Base-by-base conservation (phyloP, 192 early-diverging fungal genomes). In the Helicostylum pulchrum region DNA sequence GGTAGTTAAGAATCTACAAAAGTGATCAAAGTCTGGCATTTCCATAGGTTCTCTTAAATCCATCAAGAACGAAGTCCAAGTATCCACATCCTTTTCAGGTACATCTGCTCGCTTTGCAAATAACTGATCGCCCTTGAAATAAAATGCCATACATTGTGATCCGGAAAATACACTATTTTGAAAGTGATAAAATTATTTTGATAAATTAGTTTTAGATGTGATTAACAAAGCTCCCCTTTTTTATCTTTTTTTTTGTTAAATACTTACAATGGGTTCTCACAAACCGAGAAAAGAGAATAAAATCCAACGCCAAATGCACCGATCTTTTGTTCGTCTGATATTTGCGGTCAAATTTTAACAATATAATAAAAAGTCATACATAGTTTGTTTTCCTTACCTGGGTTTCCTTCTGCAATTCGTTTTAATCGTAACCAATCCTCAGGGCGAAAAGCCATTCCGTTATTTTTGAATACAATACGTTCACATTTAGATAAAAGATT, bases 331-430 rank as follows among this genome's bases (percentile, higher is more conserved):
- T 74, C 72, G 44, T 71, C 73, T 75, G 34, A 15, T 21, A 48
- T 26, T 26, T 26, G 26, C 2, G 26, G 26, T 26, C 26, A 26
- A n/a, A 26, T 26, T 26, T 26, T 26, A 53, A 50, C 23, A 7
- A 44, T 9, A 51, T 46, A 67, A 58, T 14, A 15, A 36, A 26
- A 26, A 2, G n/a, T n/a, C 26, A 26, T 26, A 26, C 2, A 26
- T 26, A 26, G 4, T 50, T 3, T 14, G 10, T 36, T 79, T 21
- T 68, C 64, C 58, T 88, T 87, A 72, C 90, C 92, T 14, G 92
- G 94, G 72, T 96, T 96, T 60, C 94, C 94, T 73, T 94, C 92
- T 14, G 94, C 94, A 78, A 96, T 94, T 62, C 87, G 87, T 46
- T 87, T 81, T 26, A 96, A 65, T 19, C 94, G 71, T 14, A 77